These are phyloP conservation scores for Leptodontidium sp. DNA, from an alignment of 2,329 filamentous ascomycete species.

Conservation along the genomic window DNA sequence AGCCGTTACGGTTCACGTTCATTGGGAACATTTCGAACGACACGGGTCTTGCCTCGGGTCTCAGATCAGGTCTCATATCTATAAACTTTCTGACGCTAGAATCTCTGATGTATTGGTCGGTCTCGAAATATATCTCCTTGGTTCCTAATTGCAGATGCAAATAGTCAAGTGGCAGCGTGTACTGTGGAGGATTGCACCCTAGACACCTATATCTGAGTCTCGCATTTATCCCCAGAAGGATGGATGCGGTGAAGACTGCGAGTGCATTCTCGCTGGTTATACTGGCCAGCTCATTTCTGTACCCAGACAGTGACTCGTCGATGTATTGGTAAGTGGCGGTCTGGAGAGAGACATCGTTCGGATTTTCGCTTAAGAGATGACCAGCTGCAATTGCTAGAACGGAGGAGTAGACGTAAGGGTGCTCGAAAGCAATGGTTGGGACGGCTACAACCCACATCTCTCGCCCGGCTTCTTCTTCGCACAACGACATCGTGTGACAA, in stretches of 20 bases:
- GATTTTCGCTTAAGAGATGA: conserved; percentile 22
- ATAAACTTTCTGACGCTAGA: conserved; percentile 2
- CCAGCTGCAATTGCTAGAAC: conserved; percentile 25
- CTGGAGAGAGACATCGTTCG: conserved; percentile 15
- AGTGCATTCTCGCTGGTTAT: conserved; percentile 8
- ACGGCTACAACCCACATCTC: conserved; percentile 25
- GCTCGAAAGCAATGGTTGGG: conserved; percentile 24
- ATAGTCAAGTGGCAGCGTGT: conserved; percentile 11
- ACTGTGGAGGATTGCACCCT: background rate
- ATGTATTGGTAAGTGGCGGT: conserved; percentile 29
- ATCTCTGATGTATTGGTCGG: background rate
- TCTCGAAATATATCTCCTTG: conserved; percentile 1
- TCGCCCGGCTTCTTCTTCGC: conserved; percentile 11
- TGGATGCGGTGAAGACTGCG: conserved; percentile 10
- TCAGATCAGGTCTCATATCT: conserved; percentile 7
- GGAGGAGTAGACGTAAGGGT: conserved; percentile 27
- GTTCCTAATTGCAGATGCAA: conserved; percentile 12
- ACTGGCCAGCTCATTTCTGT: background rate
- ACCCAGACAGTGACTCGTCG: conserved; percentile 10
- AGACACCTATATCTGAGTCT: background rate
- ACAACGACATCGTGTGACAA: conserved; percentile 20
- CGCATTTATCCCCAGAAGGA: conserved; percentile 7
- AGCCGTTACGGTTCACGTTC: background rate
- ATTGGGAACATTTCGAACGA: background rate
- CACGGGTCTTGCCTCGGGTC: too few relatives aligned